Conservation (phyloP, 2,329 filamentous ascomycete species). For the Ophiostoma ips region DNA sequence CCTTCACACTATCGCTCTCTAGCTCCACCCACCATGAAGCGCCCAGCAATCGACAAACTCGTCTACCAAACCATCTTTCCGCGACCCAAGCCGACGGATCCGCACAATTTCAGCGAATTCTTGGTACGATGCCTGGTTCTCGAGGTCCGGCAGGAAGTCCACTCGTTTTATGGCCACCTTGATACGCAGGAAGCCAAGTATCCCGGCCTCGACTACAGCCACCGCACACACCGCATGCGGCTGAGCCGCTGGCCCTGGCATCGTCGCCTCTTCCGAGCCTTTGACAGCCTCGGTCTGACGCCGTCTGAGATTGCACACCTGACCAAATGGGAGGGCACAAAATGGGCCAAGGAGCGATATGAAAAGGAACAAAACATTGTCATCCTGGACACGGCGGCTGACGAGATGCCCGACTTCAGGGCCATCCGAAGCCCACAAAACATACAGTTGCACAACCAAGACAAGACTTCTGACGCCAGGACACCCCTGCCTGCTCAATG, state of each 20-base stretch:
- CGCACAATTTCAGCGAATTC: slow-evolving; percentile 55
- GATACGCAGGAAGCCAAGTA: slow-evolving; percentile 71
- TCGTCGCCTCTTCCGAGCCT: slow-evolving; percentile 59
- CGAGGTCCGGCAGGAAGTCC: slow-evolving; percentile 67
- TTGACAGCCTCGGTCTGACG: slow-evolving; percentile 56
- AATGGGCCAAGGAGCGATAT: slow-evolving; percentile 69
- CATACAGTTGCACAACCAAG: not conserved
- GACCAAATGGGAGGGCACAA: slow-evolving; percentile 72
- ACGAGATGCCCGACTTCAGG: slow-evolving; percentile 51
- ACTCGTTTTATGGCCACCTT: slow-evolving; percentile 65
- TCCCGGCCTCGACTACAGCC: slow-evolving; percentile 65
- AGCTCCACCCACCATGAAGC: slow-evolving; percentile 46
- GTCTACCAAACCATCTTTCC: slow-evolving; percentile 65
- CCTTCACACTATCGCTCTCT: not conserved
- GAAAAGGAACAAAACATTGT: slow-evolving; percentile 58
- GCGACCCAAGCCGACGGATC: slow-evolving; percentile 51
- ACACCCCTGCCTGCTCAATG: not conserved
- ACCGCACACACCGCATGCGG: slow-evolving; percentile 61
- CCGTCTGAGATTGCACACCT: slow-evolving; percentile 54
- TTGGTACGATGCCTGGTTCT: slow-evolving; percentile 58
- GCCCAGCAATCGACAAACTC: slow-evolving; percentile 54
- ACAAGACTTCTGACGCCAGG: too few relatives aligned
- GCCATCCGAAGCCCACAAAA: not conserved
- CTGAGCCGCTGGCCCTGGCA: slow-evolving; percentile 67
- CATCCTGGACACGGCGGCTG: slow-evolving; percentile 58